phyloP scores from a whole-genome alignment of 495 filamentous ascomycete species.

The Cryomyces antarcticus region DNA sequence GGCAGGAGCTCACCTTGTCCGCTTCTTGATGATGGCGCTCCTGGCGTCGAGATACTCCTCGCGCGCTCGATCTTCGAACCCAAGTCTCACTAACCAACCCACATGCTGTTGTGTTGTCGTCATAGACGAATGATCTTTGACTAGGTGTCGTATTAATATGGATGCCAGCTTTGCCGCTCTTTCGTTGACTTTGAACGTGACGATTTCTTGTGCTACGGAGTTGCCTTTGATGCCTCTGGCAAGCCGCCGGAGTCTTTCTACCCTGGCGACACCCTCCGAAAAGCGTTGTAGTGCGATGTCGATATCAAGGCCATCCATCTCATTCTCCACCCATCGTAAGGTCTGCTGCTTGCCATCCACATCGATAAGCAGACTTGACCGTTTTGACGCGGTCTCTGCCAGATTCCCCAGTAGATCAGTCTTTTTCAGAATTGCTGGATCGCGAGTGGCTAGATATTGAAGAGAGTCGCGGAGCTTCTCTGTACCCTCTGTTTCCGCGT shows the following conservation, averaged over 20 bases:
- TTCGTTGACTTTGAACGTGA: conserved; percentile 74
- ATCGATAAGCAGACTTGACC: conserved; percentile 61
- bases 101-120: conserved; percentile 55
- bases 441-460: conserved; percentile 57
- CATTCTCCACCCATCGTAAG: conserved; percentile 80
- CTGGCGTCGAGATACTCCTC: conserved; percentile 71
- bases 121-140: conserved; percentile 49
- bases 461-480: conserved; percentile 60
- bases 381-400: conserved; percentile 42
- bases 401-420: conserved; percentile 46
- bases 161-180: conserved; percentile 60
- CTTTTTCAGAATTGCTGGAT: conserved; percentile 51
- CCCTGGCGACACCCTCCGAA: conserved; percentile 57
- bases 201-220: conserved; percentile 65
- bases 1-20: conserved; percentile 44
- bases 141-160: conserved; percentile 50
- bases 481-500: conserved; percentile 64
- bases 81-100: conserved; percentile 62
- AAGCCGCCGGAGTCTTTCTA: conserved; percentile 65
- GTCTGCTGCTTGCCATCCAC: conserved; percentile 94
- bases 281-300: conserved; percentile 83
- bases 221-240: conserved; percentile 68
- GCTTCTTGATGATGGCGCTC: conserved; percentile 50
- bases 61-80: conserved; percentile 73
- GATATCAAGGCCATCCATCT: conserved; percentile 92